phyloP scores from a whole-genome alignment of 2,329 filamentous ascomycete species.

The Hypoxylon sp. region DNA sequence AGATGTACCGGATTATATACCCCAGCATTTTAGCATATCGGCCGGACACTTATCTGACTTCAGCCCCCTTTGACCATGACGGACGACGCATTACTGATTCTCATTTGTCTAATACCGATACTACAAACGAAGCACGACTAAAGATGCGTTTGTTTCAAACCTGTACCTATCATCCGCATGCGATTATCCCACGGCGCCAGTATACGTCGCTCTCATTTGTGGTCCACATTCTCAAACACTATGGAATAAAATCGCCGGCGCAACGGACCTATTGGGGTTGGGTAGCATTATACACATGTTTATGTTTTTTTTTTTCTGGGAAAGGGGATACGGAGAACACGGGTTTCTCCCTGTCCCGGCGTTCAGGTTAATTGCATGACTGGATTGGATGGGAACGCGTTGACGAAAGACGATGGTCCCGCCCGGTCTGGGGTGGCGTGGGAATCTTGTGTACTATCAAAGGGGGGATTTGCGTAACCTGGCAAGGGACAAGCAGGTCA shows the following conservation, averaged over 20 bases:
- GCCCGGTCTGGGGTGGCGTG: slow-evolving; percentile 24
- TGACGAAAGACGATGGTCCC: slow-evolving; percentile 42
- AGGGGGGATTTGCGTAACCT: slow-evolving; percentile 27
- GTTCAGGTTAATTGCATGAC: slow-evolving; percentile 52
- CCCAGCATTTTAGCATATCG: slow-evolving; percentile 41
- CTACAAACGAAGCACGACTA: slow-evolving; percentile 16
- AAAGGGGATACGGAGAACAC: slow-evolving; percentile 40
- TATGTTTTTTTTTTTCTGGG: slow-evolving; percentile 24
- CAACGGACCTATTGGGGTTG: slow-evolving; percentile 38
- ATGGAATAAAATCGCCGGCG: slow-evolving; percentile 46
- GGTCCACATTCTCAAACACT: slow-evolving; percentile 23
- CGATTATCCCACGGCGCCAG: slow-evolving; percentile 14
- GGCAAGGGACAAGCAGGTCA: slow-evolving; percentile 16
- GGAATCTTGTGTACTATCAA: slow-evolving; percentile 38
- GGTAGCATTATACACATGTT: slow-evolving; percentile 49
- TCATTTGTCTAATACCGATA: slow-evolving; percentile 49
- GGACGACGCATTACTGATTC: slow-evolving; percentile 42
- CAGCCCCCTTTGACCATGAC: slow-evolving; percentile 18
- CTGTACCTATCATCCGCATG: slow-evolving; percentile 40
- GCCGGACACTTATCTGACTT: slow-evolving; percentile 21
- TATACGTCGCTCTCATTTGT: slow-evolving; percentile 43
- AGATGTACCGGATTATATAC: slow-evolving; percentile 42
- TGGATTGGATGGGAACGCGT: slow-evolving; percentile 44
- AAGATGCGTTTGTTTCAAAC: background rate
- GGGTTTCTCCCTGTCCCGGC: slow-evolving; percentile 47